These are phyloP conservation scores for Digitaria exilis DNA, from an alignment of 202 grass and related monocot genomes.

Conservation along the genomic window DNA sequence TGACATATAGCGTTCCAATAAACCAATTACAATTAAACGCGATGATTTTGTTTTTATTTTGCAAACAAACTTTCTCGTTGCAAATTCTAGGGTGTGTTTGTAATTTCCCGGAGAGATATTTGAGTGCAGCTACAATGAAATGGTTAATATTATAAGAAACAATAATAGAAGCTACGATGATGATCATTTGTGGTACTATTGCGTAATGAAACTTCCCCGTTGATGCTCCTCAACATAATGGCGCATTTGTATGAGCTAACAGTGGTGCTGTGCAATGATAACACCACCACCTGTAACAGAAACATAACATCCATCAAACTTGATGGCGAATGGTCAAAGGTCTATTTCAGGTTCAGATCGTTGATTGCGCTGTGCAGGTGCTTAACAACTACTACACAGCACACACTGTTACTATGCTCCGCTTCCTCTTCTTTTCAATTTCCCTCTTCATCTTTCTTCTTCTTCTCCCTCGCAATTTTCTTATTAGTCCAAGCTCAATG, in stretches of 20 bases:
- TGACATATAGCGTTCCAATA: neutral
- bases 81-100: neutral
- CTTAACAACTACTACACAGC: neutral
- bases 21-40: neutral
- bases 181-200: neutral
- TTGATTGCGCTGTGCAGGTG: neutral
- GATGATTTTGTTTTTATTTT: neutral
- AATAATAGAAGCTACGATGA: neutral
- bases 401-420: too few species aligned
- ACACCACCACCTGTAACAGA: neutral
- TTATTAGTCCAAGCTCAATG: too few species aligned
- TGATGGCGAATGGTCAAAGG: slow-evolving; percentile 16
- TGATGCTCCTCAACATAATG: neutral
- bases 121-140: neutral
- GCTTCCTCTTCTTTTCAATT: too few species aligned
- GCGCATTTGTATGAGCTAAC: neutral
- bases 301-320: neutral
- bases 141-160: neutral
- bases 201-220: neutral
- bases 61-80: neutral
- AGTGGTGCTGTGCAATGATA: neutral
- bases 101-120: neutral
- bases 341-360: neutral
- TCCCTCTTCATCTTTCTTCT: too few species aligned
- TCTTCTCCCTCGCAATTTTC: too few species aligned